These are phyloP conservation scores for Dunaliella primolecta DNA, from an alignment of 139 green algal genomes.

Conservation along the genomic window DNA sequence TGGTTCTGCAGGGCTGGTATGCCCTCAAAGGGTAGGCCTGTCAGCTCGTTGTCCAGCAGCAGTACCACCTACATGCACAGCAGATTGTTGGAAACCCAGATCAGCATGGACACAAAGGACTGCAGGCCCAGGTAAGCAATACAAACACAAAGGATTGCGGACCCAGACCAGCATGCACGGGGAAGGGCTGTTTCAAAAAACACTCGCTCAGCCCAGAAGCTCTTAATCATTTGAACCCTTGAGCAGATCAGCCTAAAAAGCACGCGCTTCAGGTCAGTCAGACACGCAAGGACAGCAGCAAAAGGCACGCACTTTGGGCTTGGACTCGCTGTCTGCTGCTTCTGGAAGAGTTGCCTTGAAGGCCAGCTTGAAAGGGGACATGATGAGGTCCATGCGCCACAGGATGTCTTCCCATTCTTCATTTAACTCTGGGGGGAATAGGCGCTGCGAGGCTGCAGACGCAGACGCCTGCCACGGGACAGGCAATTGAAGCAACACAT, in stretches of 20 bases:
- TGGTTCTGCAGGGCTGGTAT: slow-evolving; percentile 18
- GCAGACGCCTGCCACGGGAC: not conserved
- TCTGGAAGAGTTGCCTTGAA: slow-evolving; percentile 13
- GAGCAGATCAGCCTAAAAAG: too few species aligned
- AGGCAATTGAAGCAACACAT: too few species aligned
- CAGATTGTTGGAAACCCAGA: too few species aligned
- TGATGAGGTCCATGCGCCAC: slow-evolving; percentile 7
- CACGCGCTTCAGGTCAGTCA: too few species aligned
- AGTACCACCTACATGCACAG: slow-evolving; percentile 28
- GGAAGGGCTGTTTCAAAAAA: too few species aligned
- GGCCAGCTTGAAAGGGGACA: slow-evolving; percentile 12
- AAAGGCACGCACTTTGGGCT: slow-evolving; percentile 26
- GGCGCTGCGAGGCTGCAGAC: not conserved
- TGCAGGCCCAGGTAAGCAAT: too few species aligned
- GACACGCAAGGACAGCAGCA: too few species aligned
- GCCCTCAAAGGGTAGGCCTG: slow-evolving; percentile 40
- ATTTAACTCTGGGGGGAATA: slow-evolving; percentile 12
- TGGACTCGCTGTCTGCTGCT: not conserved
- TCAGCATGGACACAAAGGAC: too few species aligned
- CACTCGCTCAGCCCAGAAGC: too few species aligned
- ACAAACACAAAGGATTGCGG: too few species aligned
- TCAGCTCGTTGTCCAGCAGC: slow-evolving; percentile 43
- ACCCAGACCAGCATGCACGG: too few species aligned
- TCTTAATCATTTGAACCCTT: too few species aligned
- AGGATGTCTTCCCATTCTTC: slow-evolving; percentile 8